These are phyloP conservation scores for Aspergillus olivimuriae DNA, from an alignment of 495 filamentous ascomycete species.

Conservation along the genomic window DNA sequence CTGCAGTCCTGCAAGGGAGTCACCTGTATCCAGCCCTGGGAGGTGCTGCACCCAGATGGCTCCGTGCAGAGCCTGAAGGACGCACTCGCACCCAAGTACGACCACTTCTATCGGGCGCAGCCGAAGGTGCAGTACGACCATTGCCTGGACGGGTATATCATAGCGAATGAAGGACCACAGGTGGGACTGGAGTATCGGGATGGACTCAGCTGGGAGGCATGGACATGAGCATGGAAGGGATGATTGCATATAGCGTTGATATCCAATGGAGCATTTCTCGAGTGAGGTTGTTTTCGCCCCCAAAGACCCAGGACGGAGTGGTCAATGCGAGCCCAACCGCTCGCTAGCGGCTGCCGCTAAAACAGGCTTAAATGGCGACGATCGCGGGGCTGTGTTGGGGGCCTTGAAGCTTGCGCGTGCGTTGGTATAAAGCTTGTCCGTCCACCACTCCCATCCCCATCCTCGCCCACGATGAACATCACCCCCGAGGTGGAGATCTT, in stretches of 20 bases:
- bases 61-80: conserved; percentile 29
- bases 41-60: conserved; percentile 48
- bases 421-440: too few species aligned
- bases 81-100: conserved; percentile 42
- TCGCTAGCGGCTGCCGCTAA: too few species aligned
- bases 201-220: conserved; percentile 19
- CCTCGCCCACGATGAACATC: not conserved
- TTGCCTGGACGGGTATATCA: conserved; percentile 53
- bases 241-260: too few species aligned
- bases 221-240: too few species aligned
- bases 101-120: conserved; percentile 47
- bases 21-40: conserved; percentile 55
- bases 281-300: too few species aligned
- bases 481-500: not conserved
- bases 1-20: conserved; percentile 56
- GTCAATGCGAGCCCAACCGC: too few species aligned
- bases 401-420: too few species aligned
- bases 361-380: too few species aligned
- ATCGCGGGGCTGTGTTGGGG: too few species aligned
- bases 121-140: conserved; percentile 37
- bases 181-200: conserved; percentile 15
- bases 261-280: too few species aligned
- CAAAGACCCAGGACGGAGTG: too few species aligned
- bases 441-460: too few species aligned
- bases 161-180: conserved; percentile 55